These are phyloP conservation scores for Jamesozyma jinghongensis DNA, from an alignment of 805 yeast genomes.

Conservation along the genomic window DNA sequence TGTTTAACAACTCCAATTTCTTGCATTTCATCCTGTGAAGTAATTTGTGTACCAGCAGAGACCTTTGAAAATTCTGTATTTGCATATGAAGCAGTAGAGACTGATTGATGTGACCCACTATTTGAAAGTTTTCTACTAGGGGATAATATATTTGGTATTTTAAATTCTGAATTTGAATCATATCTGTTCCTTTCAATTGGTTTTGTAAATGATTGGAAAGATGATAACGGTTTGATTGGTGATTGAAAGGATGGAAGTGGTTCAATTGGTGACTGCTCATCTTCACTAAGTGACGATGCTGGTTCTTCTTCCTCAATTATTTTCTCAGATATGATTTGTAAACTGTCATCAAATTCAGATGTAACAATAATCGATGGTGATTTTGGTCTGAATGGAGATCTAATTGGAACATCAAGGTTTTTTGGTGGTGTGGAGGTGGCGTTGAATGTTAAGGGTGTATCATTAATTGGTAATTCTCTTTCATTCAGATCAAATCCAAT, in stretches of 20 bases:
- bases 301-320: background rate
- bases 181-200: slow-evolving; percentile 2
- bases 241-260: background rate
- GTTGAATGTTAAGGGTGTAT: slow-evolving; percentile 3
- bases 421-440: slow-evolving; percentile 17
- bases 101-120: slow-evolving; percentile 13
- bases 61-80: slow-evolving; percentile 23
- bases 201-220: slow-evolving; percentile 16
- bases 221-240: slow-evolving; percentile 14
- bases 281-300: background rate
- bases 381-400: slow-evolving; percentile 17
- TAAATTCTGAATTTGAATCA: background rate
- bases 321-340: slow-evolving; percentile 10
- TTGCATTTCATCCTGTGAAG: slow-evolving; percentile 3
- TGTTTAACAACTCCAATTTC: no score
- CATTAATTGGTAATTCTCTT: background rate
- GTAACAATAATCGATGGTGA: slow-evolving; percentile 1
- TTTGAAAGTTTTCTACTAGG: slow-evolving; percentile 23
- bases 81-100: slow-evolving; percentile 8
- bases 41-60: slow-evolving; percentile 15
- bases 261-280: background rate
- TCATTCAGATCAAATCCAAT: slow-evolving; percentile 6
- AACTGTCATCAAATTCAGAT: slow-evolving; percentile 4
- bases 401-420: slow-evolving; percentile 8
- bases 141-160: slow-evolving; percentile 7